Evolutionary conservation across 2,329 filamentous ascomycete species (phyloP), one percentile per base, ranked within the genome.

Genomic region (Fusarium duplospermum): DNA sequence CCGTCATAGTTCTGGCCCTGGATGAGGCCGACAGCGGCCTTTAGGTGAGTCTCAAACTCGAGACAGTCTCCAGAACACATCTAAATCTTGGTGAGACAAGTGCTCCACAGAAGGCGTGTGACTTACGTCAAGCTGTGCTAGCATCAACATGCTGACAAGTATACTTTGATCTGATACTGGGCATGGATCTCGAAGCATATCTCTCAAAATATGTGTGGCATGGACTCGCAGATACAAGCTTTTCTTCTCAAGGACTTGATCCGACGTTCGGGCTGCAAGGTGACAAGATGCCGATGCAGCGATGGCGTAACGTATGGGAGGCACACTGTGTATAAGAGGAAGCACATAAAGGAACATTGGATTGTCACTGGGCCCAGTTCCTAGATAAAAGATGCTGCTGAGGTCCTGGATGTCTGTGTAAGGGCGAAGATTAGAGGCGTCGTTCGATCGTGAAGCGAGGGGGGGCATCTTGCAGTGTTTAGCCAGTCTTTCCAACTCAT

Each of bases 331-430:
- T 56, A 70, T 36, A 0, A 70, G n/a, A 6, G 68, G 68, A 4
- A 70, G 66, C 2, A 70, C 66, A 29, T 70, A 70, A 57, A 40
- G 60, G 16, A 70, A 70, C 60, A 69, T 69, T 18, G 68, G 68
- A 1, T 70, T 70, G 0, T 69, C 68, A 6, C 66, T 57, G 1
- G 66, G 66, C 4, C 66, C 54, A 9, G 36, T 65, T n/a, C 68
- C 68, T 0, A 70, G 60, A 18, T 50, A 69, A 50, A 69, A 70
- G 22, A 70, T 70, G 6, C 38, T 60, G 16, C 68, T 70, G 14
- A 59, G 27, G 18, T 70, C 68, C 1, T 29, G 54, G 9, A 70
- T 61, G 2, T 70, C 68, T 70, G 2, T n/a, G 42, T n/a, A 14
- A 20, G 6, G 4, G 5, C 1, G 16, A 18, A 36, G 3, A 18